phyloP scores from a whole-genome alignment of 208 protist species.

The Angomonas ambiguus region DNA sequence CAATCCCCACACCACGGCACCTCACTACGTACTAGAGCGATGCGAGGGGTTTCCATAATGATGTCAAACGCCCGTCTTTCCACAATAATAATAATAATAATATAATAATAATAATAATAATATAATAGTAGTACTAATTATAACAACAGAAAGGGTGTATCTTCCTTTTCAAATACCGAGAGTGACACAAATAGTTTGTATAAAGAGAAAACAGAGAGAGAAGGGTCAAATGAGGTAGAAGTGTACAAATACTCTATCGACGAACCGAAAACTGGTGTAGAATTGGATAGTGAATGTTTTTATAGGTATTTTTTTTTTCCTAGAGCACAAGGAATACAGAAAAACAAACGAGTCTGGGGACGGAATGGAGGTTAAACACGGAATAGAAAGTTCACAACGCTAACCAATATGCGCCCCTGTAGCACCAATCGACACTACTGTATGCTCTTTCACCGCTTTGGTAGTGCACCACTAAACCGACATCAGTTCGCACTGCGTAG shows the following conservation, averaged over 20 bases:
- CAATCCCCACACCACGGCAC: neutral
- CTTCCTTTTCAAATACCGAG: no score
- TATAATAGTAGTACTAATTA: no score
- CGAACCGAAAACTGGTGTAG: no score
- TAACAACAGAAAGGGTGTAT: no score
- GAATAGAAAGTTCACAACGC: neutral
- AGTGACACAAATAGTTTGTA: no score
- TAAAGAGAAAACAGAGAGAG: no score
- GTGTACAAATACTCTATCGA: no score
- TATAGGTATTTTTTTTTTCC: neutral
- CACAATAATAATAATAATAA: slow-evolving; percentile 3
- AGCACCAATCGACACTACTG: neutral
- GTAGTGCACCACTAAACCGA: slow-evolving; percentile 9
- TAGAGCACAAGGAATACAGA: neutral
- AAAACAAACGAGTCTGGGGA: slow-evolving; percentile 2
- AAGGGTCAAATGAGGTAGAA: no score
- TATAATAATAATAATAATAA: neutral
- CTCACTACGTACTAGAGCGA: neutral
- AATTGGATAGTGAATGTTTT: no score
- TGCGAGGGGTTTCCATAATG: neutral
- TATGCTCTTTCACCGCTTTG: slow-evolving; percentile 15
- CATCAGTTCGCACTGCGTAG: slow-evolving; percentile 14
- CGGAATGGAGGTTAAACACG: slow-evolving; percentile 13
- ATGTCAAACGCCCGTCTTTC: neutral
- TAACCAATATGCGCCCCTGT: slow-evolving; percentile 13